Conservation (phyloP, 495 filamentous ascomycete genomes). For the Penicillium waksmanii region DNA sequence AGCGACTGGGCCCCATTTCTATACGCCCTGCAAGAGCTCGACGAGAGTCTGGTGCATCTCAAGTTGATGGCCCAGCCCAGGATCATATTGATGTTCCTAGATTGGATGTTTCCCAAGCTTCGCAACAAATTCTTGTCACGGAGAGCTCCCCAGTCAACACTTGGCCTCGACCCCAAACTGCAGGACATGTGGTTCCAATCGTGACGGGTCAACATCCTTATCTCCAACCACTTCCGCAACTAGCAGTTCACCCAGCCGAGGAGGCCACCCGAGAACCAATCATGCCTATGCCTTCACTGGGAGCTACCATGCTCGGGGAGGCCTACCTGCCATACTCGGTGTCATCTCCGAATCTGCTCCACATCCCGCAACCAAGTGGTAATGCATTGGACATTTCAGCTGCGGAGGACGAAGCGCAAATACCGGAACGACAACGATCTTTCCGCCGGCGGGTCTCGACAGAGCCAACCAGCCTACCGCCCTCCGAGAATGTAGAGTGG, state of each 20-base stretch:
- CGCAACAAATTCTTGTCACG: slow-evolving; percentile 6
- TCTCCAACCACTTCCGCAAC: slow-evolving; percentile 17
- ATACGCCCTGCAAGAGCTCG: slow-evolving; percentile 27
- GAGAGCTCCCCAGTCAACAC: neutral
- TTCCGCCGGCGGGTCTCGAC: slow-evolving; percentile 43
- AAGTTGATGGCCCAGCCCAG: slow-evolving; percentile 3
- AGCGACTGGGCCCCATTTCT: slow-evolving; percentile 38
- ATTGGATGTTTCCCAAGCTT: slow-evolving; percentile 2
- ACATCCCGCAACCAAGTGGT: slow-evolving; percentile 26
- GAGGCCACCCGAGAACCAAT: slow-evolving; percentile 14
- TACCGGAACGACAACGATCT: slow-evolving; percentile 25
- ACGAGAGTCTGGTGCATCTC: slow-evolving; percentile 17
- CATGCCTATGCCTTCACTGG: slow-evolving; percentile 25
- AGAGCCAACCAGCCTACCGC: slow-evolving; percentile 39
- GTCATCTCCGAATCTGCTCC: slow-evolving; percentile 46
- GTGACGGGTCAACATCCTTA: slow-evolving; percentile 14
- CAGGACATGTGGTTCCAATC: slow-evolving; percentile 12
- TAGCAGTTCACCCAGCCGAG: slow-evolving; percentile 24
- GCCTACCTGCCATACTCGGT: slow-evolving; percentile 40
- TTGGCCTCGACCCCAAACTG: slow-evolving; percentile 5
- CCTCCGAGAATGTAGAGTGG: slow-evolving; percentile 44
- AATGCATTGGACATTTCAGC: slow-evolving; percentile 21
- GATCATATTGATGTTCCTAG: slow-evolving; percentile 12
- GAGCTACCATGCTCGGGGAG: slow-evolving; percentile 29
- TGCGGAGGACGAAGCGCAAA: slow-evolving; percentile 29